These are phyloP conservation scores for Sporothrix sp. DNA, from an alignment of 2,329 filamentous ascomycete species.

Conservation along the genomic window DNA sequence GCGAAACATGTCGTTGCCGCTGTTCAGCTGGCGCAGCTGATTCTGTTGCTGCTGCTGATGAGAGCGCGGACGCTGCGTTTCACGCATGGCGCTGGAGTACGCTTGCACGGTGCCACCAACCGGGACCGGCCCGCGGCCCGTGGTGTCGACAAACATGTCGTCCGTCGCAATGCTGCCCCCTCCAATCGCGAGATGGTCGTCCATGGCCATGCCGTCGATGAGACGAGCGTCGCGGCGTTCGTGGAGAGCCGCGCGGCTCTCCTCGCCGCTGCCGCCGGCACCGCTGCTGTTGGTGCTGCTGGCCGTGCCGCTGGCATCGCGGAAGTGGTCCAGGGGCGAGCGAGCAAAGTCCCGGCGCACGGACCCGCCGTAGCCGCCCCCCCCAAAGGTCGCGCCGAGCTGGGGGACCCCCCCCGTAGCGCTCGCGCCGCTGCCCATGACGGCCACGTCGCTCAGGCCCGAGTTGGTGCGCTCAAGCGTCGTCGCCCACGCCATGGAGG, in stretches of 20 bases:
- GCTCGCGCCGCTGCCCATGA: constrained; percentile 18
- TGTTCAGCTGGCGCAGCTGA: not conserved
- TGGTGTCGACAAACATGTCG: constrained; percentile 54
- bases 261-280: constrained; percentile 26
- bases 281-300: constrained; percentile 19
- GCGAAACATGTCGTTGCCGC: not conserved
- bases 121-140: constrained; percentile 47
- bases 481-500: constrained; percentile 26
- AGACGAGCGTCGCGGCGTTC: constrained; percentile 53
- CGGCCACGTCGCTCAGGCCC: constrained; percentile 38
- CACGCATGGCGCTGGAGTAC: constrained; percentile 29
- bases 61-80: constrained; percentile 25
- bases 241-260: constrained; percentile 38
- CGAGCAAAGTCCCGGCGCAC: constrained; percentile 7
- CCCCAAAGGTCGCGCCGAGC: not conserved
- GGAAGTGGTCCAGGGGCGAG: constrained; percentile 8
- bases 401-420: not conserved
- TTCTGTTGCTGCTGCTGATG: constrained; percentile 24
- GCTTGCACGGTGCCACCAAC: constrained; percentile 28
- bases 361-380: not conserved
- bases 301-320: not conserved
- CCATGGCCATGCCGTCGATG: constrained; percentile 55
- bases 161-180: constrained; percentile 49
- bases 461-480: constrained; percentile 41
- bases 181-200: constrained; percentile 56